These are phyloP conservation scores for Hyphopichia fennica DNA, from an alignment of 1,139 yeast species.

Conservation along the genomic window DNA sequence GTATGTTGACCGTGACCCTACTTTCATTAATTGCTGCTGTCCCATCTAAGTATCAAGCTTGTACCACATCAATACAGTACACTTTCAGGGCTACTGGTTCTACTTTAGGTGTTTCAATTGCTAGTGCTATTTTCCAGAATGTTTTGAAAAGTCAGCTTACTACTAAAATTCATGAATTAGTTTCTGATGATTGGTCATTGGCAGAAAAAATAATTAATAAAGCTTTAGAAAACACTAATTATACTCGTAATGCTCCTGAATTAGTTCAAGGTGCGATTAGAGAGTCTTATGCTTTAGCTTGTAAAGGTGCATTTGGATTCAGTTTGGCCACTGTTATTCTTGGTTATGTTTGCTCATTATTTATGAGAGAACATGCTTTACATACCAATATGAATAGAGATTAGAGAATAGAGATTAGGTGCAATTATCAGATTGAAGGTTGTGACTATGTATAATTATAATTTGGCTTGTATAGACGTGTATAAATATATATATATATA, in stretches of 20 bases:
- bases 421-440: not conserved
- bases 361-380: constrained; percentile 46
- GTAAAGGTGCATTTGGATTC: constrained; percentile 53
- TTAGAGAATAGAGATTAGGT: constrained; percentile 13
- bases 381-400: constrained; percentile 41
- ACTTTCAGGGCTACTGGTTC: constrained; percentile 76
- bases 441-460: not conserved
- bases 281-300: constrained; percentile 49
- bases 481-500: no score
- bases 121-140: constrained; percentile 63
- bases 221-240: constrained; percentile 60
- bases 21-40: constrained; percentile 66
- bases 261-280: constrained; percentile 46
- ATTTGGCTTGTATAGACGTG: no score
- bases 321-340: constrained; percentile 37
- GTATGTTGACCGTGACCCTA: constrained; percentile 64
- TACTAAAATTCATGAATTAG: constrained; percentile 19
- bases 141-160: constrained; percentile 19
- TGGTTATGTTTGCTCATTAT: constrained; percentile 36
- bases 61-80: constrained; percentile 74
- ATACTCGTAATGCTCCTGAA: constrained; percentile 50
- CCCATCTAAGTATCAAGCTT: constrained; percentile 64
- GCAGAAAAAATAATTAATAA: constrained; percentile 44
- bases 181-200: constrained; percentile 27
- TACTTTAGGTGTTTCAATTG: constrained; percentile 68